Conservation (phyloP, 257 asterid species). For the Anisodus acutangulus region DNA sequence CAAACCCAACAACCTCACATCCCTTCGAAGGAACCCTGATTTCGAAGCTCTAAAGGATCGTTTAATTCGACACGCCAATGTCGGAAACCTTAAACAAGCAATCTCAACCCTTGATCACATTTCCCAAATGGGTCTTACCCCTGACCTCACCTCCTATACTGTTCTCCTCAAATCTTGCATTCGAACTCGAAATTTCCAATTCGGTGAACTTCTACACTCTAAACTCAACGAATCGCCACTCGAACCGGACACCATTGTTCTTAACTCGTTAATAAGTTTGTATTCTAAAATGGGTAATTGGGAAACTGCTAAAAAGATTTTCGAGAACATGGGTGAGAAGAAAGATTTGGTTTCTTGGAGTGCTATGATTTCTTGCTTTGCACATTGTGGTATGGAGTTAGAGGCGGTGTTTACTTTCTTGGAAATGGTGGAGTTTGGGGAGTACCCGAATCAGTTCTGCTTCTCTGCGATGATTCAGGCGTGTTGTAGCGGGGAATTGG, state of each 20-base stretch:
- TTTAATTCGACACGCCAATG: constrained; percentile 62
- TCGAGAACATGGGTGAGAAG: constrained; percentile 57
- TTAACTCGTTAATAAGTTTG: constrained; percentile 80
- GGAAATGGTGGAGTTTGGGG: constrained; percentile 71
- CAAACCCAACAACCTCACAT: constrained; percentile 34
- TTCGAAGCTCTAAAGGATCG: constrained; percentile 64
- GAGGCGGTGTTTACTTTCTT: constrained; percentile 60
- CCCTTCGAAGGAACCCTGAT: constrained; percentile 35
- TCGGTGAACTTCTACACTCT: constrained; percentile 65
- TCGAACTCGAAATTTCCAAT: constrained; percentile 62
- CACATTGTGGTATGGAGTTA: constrained; percentile 50
- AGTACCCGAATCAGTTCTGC: constrained; percentile 76
- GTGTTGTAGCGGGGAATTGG: constrained; percentile 57
- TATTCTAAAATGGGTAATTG: constrained; percentile 77
- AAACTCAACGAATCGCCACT: constrained; percentile 51
- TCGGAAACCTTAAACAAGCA: constrained; percentile 67
- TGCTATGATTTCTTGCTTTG: constrained; percentile 87
- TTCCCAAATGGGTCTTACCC: constrained; percentile 54
- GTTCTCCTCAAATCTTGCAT: constrained; percentile 92
- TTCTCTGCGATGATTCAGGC: constrained; percentile 77
- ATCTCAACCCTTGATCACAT: constrained; percentile 74
- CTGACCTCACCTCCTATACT: constrained; percentile 78
- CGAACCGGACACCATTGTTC: constrained; percentile 60
- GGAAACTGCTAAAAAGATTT: constrained; percentile 62
- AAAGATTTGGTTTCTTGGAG: constrained; percentile 91